A percentile compares a stretch with the other conserved stretches of the same genome.
phyloP scores from a whole-genome alignment of 208 protist species.

The Trypanosoma congolense region DNA sequence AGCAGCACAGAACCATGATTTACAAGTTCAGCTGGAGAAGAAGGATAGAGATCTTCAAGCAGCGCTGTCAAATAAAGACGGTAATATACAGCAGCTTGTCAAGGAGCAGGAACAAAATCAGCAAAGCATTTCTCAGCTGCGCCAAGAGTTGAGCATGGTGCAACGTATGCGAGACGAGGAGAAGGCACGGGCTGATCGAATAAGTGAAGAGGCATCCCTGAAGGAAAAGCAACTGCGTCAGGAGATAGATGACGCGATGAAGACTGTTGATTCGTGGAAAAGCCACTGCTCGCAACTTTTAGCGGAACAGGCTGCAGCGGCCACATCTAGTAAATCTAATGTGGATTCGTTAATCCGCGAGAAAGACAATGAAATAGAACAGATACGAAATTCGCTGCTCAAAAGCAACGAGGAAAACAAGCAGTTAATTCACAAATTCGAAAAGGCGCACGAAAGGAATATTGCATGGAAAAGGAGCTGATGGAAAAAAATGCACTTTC shows the following conservation, averaged over 20 bases:
- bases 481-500: neutral
- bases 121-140: conserved; percentile 30
- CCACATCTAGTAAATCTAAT: conserved; percentile 21
- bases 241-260: conserved; percentile 37
- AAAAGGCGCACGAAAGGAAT: conserved; percentile 26
- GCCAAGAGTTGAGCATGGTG: conserved; percentile 33
- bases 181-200: conserved; percentile 27
- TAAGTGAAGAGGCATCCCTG: conserved; percentile 44
- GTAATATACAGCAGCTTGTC: conserved; percentile 39
- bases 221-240: conserved; percentile 39
- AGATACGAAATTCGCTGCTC: conserved; percentile 24
- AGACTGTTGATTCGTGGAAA: conserved; percentile 47
- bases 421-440: conserved; percentile 30
- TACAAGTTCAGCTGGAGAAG: conserved; percentile 44
- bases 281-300: conserved; percentile 41
- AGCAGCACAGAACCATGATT: conserved; percentile 6
- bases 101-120: conserved; percentile 38
- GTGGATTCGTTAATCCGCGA: conserved; percentile 38
- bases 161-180: conserved; percentile 36
- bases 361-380: conserved; percentile 50
- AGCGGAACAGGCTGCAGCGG: conserved; percentile 27
- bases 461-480: neutral
- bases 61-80: conserved; percentile 37
- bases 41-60: conserved; percentile 27
- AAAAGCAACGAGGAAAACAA: conserved; percentile 37